Evolutionary conservation across 2,329 filamentous ascomycete species (phyloP).

Genomic region (Albifimbria verrucaria): DNA sequence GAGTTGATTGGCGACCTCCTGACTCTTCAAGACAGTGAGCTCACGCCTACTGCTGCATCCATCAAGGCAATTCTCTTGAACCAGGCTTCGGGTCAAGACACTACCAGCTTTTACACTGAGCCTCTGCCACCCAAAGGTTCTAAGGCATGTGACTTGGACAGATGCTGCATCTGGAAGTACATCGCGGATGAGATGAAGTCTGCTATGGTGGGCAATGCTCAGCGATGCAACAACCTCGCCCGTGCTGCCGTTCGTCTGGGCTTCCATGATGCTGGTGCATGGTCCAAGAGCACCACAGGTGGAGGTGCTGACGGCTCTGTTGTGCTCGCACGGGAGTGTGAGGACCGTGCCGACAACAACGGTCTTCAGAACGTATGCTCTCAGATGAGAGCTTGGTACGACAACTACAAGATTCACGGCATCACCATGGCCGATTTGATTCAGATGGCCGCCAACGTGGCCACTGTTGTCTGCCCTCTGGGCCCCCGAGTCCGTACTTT

Average conservation of each 20-base stretch:
- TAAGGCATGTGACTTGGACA: conserved; percentile 24
- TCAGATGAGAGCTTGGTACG: conserved; percentile 1
- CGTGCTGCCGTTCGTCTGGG: conserved; percentile 39
- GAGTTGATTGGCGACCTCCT: conserved; percentile 34
- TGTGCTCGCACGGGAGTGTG: background rate
- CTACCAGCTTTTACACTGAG: background rate
- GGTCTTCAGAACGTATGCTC: background rate
- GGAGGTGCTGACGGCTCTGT: background rate
- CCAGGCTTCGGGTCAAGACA: conserved; percentile 4
- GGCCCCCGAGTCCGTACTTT: background rate
- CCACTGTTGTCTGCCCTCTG: background rate
- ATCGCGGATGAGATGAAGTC: conserved; percentile 32
- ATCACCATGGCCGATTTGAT: conserved; percentile 3
- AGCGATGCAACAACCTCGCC: conserved; percentile 36
- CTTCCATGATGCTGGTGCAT: conserved; percentile 42
- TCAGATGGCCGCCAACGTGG: conserved; percentile 3
- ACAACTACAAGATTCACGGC: background rate
- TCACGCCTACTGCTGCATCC: conserved; percentile 23
- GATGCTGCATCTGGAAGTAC: conserved; percentile 39
- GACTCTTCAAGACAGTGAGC: conserved; percentile 18
- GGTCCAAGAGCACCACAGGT: conserved; percentile 17
- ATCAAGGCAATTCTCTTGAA: conserved; percentile 31
- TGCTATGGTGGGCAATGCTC: conserved; percentile 27
- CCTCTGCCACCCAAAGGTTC: conserved; percentile 3
- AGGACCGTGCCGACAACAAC: background rate